These are phyloP conservation scores for Urochloa ruziziensis DNA, from an alignment of 176 grass and related monocot genomes.

Conservation along the genomic window DNA sequence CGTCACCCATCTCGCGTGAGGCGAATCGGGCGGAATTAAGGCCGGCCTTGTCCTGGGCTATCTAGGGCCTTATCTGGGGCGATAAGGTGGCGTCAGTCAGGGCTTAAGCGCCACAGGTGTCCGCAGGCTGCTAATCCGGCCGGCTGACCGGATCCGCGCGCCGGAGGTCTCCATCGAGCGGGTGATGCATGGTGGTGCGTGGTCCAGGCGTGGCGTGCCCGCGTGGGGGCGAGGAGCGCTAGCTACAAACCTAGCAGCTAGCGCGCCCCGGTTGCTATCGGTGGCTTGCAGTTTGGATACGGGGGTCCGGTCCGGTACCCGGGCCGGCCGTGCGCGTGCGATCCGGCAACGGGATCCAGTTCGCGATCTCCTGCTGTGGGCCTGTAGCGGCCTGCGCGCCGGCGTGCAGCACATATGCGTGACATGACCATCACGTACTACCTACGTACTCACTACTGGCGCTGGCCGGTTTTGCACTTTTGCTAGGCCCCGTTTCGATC, in stretches of 20 bases:
- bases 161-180: background rate
- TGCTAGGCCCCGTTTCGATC: no score
- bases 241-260: no score
- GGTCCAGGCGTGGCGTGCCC: background rate
- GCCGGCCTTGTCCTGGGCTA: conserved; percentile 3
- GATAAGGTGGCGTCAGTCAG: background rate
- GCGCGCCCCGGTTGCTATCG: conserved; percentile 31
- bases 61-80: conserved; percentile 8
- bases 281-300: background rate
- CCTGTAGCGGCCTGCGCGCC: background rate
- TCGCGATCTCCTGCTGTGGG: conserved; percentile 1
- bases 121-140: conserved; percentile 30
- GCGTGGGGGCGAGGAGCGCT: no score
- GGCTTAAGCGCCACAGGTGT: conserved; percentile 12
- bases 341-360: conserved; percentile 7
- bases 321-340: background rate
- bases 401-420: background rate
- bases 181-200: background rate
- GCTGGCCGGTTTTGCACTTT: no score
- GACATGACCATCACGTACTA: background rate
- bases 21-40: background rate
- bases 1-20: no score
- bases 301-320: background rate
- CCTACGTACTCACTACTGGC: no score
- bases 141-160: background rate